These are phyloP conservation scores for Synchytrium microbalum DNA, from an alignment of 371 early-diverging fungal species.

Conservation along the genomic window DNA sequence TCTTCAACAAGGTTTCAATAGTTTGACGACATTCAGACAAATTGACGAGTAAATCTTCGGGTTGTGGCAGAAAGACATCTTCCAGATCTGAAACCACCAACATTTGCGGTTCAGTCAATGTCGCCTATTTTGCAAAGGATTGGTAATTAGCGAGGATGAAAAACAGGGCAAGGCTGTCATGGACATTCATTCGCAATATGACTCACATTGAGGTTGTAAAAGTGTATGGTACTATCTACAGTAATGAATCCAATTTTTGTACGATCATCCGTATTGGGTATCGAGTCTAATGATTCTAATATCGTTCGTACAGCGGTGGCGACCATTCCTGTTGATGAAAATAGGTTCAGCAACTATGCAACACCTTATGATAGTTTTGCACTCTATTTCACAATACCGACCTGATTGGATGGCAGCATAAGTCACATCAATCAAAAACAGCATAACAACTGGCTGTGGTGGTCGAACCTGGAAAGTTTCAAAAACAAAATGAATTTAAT, in stretches of 20 bases:
- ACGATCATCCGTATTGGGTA: slow-evolving; percentile 84
- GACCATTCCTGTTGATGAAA: slow-evolving; percentile 30
- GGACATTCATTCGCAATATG: slow-evolving; percentile 2
- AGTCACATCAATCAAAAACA: slow-evolving; percentile 91
- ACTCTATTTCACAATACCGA: too few relatives aligned
- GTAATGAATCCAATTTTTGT: slow-evolving; percentile 85
- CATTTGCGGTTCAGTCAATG: slow-evolving; percentile 77
- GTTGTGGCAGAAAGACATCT: slow-evolving; percentile 78
- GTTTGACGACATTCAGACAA: slow-evolving; percentile 63
- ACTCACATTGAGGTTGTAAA: slow-evolving; percentile 69
- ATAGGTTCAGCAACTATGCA: slow-evolving; percentile 6
- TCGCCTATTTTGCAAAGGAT: slow-evolving; percentile 16
- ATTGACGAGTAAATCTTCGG: slow-evolving; percentile 78
- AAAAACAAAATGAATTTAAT: slow-evolving; percentile 4
- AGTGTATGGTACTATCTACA: slow-evolving; percentile 81
- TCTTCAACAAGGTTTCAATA: slow-evolving; percentile 63
- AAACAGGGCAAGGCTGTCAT: slow-evolving; percentile 4
- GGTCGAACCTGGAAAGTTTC: slow-evolving; percentile 52
- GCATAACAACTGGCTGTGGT: slow-evolving; percentile 86
- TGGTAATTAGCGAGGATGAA: not conserved
- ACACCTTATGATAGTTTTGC: too few relatives aligned
- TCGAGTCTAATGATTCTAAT: slow-evolving; percentile 68
- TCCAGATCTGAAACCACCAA: slow-evolving; percentile 85
- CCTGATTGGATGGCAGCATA: slow-evolving; percentile 77
- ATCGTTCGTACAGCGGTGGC: slow-evolving; percentile 67